Evolutionary conservation across 192 early-diverging fungal genomes (phyloP).

Genomic region (Kickxella alabastrina): DNA sequence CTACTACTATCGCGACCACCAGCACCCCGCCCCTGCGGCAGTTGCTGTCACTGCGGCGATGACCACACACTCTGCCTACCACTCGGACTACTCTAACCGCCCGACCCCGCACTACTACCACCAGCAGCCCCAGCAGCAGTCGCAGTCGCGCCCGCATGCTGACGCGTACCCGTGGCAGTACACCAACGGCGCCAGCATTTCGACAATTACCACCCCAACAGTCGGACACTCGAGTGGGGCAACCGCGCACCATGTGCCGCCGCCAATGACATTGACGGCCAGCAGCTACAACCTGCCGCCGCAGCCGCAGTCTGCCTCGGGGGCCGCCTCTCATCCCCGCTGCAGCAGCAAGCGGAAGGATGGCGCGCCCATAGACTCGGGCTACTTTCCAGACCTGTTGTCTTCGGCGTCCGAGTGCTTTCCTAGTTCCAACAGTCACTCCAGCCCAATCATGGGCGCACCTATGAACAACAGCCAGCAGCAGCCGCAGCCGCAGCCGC

Average conservation of each 20-base stretch:
- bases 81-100: slow-evolving; percentile 3
- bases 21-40: not conserved
- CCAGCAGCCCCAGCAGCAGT: slow-evolving; percentile 1
- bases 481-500: slow-evolving; percentile 4
- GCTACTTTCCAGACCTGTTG: slow-evolving; percentile 37
- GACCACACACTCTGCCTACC: slow-evolving; percentile 1
- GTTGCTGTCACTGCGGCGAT: slow-evolving; percentile 6
- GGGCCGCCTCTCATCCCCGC: slow-evolving; percentile 12
- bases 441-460: slow-evolving; percentile 10
- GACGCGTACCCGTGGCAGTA: slow-evolving; percentile 31
- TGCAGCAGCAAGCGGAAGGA: slow-evolving; percentile 38
- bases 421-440: slow-evolving; percentile 3
- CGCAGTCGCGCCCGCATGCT: slow-evolving; percentile 4
- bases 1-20: slow-evolving; percentile 28
- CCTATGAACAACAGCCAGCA: slow-evolving; percentile 3
- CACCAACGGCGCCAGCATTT: slow-evolving; percentile 1
- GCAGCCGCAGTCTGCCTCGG: slow-evolving; percentile 4
- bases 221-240: not conserved
- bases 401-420: slow-evolving; percentile 11
- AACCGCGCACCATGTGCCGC: not conserved
- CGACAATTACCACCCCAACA: slow-evolving; percentile 5
- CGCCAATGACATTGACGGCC: slow-evolving; percentile 1
- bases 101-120: not conserved
- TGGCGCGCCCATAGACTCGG: slow-evolving; percentile 32
- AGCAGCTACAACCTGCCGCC: slow-evolving; percentile 3